Conservation (phyloP, 495 filamentous ascomycete species). For the Hapsidospora chrysogenum region DNA sequence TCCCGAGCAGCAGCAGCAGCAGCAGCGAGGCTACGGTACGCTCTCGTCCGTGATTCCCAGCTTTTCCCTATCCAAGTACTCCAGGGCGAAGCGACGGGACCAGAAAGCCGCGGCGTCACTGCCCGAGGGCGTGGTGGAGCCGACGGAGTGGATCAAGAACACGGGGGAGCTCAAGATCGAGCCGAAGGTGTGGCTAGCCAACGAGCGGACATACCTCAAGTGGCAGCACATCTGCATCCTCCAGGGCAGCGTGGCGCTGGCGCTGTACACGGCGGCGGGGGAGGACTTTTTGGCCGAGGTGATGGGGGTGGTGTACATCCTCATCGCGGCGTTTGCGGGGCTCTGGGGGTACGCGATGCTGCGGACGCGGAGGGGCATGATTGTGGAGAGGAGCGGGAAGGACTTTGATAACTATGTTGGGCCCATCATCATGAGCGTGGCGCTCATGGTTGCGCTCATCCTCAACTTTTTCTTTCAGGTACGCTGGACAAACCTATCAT, state of each 20-base stretch:
- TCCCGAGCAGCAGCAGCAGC: neutral
- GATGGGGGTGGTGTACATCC: constrained; percentile 67
- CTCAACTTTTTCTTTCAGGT: constrained; percentile 81
- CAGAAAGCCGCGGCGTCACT: constrained; percentile 26
- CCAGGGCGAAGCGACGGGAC: constrained; percentile 30
- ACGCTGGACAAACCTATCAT: too few species aligned
- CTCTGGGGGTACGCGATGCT: constrained; percentile 81
- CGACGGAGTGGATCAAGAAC: constrained; percentile 80
- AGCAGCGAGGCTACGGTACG: constrained; percentile 24
- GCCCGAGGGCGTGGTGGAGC: constrained; percentile 74
- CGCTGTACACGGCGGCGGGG: constrained; percentile 74
- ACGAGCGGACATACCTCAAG: constrained; percentile 92
- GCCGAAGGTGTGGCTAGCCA: constrained; percentile 96
- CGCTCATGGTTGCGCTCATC: constrained; percentile 59
- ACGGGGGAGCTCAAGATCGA: constrained; percentile 78
- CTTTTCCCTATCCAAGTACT: constrained; percentile 58
- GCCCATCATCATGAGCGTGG: constrained; percentile 66
- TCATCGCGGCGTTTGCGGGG: constrained; percentile 66
- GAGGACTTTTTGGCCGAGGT: constrained; percentile 53
- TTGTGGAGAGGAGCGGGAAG: constrained; percentile 65
- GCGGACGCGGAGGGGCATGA: constrained; percentile 56
- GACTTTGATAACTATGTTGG: constrained; percentile 84
- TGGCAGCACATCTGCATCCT: constrained; percentile 90
- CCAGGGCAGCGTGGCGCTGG: constrained; percentile 65
- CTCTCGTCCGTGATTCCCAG: constrained; percentile 48